Evolutionary conservation across 495 filamentous ascomycete genomes (phyloP), one percentile per base, ranked within the genome.

Genomic region (Penicillium arizonense): DNA sequence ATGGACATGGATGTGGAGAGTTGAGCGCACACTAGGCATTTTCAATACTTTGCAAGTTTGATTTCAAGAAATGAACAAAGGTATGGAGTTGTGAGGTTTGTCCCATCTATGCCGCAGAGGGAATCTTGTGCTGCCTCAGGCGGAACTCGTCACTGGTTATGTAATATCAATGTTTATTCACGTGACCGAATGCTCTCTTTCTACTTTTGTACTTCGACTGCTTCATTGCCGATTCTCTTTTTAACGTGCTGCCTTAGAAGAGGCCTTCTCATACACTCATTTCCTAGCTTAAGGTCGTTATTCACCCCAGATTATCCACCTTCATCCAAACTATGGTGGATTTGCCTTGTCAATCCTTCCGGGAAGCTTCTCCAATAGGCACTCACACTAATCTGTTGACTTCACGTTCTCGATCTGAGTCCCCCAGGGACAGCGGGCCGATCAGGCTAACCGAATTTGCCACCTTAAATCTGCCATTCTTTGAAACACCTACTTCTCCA

Each of bases 1-100:
- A 24, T 23, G 5, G 11, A 20, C 24, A 26, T 46, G 8, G 12
- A 21, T 23, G 1, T 47, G 11, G 14, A 21, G 46, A 3, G 21
- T 12, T 9, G 12, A 30, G 69, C 67, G 62, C 70, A 82, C 80
- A 58, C 77, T 81, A 42, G 76, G 79, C 80, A 82, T 82, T 50
- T 50, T 43, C 1, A 16, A 18, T 4, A 32, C 34, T 21, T 1
- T 20, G 43, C 8, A 26, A 14, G 6, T 37, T 26, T 32, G 28
- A 43, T 21, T 36, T 14, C 24, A 47, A 21, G 32, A 10, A 35
- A 36, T 18, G 13, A 37, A 4, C 28, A 26, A 28, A 20, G 20
- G 13, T 34, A 24, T 47, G n/a, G 12, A 24, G 44, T 35, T 46
- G 21, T 10, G 28, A 8, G 28, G 28, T 30, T 30, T 2, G 28